Evolutionary conservation across 305 asterid species (phyloP), one percentile per base, ranked within the genome.

Genomic region (Fraxinus baroniana): DNA sequence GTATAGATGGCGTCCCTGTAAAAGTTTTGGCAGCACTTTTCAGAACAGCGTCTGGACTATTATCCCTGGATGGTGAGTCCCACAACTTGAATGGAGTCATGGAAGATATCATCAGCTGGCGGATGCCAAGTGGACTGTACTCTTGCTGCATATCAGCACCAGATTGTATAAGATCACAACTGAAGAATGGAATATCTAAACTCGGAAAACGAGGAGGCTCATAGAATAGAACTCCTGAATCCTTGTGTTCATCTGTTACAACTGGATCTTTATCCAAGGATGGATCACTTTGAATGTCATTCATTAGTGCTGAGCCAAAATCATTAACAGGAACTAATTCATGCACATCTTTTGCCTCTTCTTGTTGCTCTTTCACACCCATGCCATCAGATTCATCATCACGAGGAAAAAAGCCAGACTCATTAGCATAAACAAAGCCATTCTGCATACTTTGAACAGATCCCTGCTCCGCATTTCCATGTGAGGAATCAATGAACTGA

Each of bases 151-250:
- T 87, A 70, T 93, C 98, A 78, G 86, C 83, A 55, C 96, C 92
- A 74, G 98, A 83, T 80, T 94, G 97, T 77, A 92, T 80, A 44
- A 97, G 97, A 85, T 97, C 99, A 82, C 98, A 97, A 82, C 95
- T 93, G 75, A 95, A 92, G 87, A 97, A 95, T 10, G 99, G 98
- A 79, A 94, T 82, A 78, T 97, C 99, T 88, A 95, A 89, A 92
- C 97, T 92, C 49, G 99, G 99, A 86, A 97, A 97, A 77, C 99
- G 94, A 44, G 99, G 98, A n/a, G 99, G 98, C 84, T 95, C 98
- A 70, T 95, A 97, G 89, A 83, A 95, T 52, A 97, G 85, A 86
- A 92, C 85, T 79, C 98, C 97, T 28, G 92, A 79, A 66, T 90
- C 97, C 60, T 83, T 86, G 77, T 85, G 90, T 77, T 88, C 92